Evolutionary conservation across 208 protist genomes (phyloP), one percentile per base, ranked within the genome.

Genomic region (Leptomonas seymouri): DNA sequence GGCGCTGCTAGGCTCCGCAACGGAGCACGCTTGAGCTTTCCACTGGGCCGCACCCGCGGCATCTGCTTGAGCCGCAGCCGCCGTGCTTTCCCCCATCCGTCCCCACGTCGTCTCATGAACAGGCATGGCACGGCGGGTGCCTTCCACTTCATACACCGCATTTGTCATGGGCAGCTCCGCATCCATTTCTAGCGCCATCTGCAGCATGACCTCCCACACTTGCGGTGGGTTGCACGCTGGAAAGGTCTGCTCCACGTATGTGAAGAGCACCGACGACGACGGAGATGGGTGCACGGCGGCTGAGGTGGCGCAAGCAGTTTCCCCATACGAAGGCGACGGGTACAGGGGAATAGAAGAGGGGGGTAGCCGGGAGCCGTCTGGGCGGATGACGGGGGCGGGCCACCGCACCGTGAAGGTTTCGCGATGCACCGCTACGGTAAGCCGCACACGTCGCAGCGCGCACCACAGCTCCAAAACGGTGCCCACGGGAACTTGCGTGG

Each of bases 371-470:
- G 81, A 73, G n/a, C 82, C 82, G 55, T 79, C 78, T 1, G 75
- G 46, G 8, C 82, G 73, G 3, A 77, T 76, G 34, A 90, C 81
- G 2, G 74, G 81, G 2, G 84, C 87, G 18, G 91, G 91, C 91
- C 91, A 96, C 2, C 86, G 85, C 34, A 96, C 91, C 2, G 81
- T 85, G 78, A 96, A 96, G 14, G 83, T 87, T 8, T 62, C 62
- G 9, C 86, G 74, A 39, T 80, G 67, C n/a, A 57, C 61, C 58
- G 93, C 84, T 4, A 96, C 64, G 20, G 88, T 96, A 11, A 96
- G 76, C 7, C 81, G 82, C 30, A 91, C 78, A 16, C 80, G 85
- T 14, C 80, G 87, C 41, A 90, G 66, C 39, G 82, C 84, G 71
- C 91, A 96, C 91, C 86, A 93, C 11, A 96, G 65, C 45, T 77